Evolutionary conservation across 257 asterid species (phyloP).

Genomic region (Capsicum rhomboideum): DNA sequence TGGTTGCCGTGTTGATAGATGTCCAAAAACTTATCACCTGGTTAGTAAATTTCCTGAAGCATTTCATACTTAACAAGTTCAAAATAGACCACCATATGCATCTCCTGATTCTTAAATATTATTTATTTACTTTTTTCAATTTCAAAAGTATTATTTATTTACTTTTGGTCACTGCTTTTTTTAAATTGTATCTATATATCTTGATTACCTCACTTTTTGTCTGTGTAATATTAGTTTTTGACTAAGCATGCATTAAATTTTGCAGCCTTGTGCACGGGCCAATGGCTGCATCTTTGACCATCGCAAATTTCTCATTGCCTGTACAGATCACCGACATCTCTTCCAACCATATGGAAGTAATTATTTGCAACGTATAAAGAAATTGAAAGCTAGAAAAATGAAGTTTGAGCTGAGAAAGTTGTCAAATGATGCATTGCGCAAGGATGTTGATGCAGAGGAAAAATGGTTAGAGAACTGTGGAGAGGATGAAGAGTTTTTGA

Average conservation of each 20-base stretch:
- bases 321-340: slow-evolving; percentile 85
- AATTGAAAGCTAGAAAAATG: slow-evolving; percentile 65
- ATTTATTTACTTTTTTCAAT: too few species aligned
- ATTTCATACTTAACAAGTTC: not conserved
- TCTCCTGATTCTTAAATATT: not conserved
- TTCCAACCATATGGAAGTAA: slow-evolving; percentile 88
- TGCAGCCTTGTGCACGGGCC: slow-evolving; percentile 97
- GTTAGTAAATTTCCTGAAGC: slow-evolving; percentile 37
- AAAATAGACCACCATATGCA: not conserved
- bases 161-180: not conserved
- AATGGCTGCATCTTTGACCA: slow-evolving; percentile 91
- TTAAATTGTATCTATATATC: not conserved
- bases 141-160: not conserved
- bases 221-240: not conserved
- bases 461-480: slow-evolving; percentile 97
- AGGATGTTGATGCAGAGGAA: slow-evolving; percentile 93
- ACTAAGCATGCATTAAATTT: slow-evolving; percentile 6
- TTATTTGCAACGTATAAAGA: slow-evolving; percentile 45
- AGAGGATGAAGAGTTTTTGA: slow-evolving; percentile 97
- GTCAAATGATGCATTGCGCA: slow-evolving; percentile 73
- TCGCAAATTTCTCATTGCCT: slow-evolving; percentile 94
- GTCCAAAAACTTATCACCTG: slow-evolving; percentile 95
- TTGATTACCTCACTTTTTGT: not conserved
- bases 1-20: slow-evolving; percentile 99
- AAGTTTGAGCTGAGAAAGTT: slow-evolving; percentile 67